A percentile compares a stretch with the other conserved stretches of the same genome.
These are phyloP conservation scores for Umbellularia californica DNA, from an alignment of 164 flowering plant species.

Conservation along the genomic window DNA sequence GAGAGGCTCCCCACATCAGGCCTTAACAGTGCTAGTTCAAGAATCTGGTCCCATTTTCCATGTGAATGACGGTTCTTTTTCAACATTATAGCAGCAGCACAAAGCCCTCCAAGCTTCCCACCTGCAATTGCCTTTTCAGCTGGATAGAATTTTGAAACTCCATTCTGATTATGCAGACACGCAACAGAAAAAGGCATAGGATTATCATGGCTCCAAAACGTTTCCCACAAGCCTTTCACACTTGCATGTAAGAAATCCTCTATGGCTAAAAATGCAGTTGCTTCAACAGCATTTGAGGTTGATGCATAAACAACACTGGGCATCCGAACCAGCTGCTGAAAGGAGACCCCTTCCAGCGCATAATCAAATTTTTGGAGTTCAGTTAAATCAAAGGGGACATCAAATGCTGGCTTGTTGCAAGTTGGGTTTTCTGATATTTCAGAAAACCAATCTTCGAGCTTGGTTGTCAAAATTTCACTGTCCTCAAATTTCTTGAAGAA, in stretches of 20 bases:
- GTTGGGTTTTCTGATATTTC: constrained; percentile 33
- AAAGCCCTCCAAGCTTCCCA: constrained; percentile 66
- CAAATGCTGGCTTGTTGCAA: constrained; percentile 34
- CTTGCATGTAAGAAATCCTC: constrained; percentile 90
- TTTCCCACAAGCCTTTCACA: constrained; percentile 86
- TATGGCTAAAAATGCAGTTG: constrained; percentile 73
- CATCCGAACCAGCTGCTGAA: constrained; percentile 90
- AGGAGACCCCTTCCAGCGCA: constrained; percentile 78
- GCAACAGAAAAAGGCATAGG: constrained; percentile 74
- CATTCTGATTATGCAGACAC: constrained; percentile 43
- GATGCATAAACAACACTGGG: constrained; percentile 81
- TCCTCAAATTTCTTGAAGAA: constrained; percentile 69
- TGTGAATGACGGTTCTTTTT: constrained; percentile 60
- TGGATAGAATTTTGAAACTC: constrained; percentile 64
- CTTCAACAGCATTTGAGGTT: constrained; percentile 65
- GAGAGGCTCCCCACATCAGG: constrained; percentile 52
- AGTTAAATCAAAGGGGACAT: constrained; percentile 76
- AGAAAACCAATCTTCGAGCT: constrained; percentile 59
- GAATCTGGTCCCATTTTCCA: constrained; percentile 85
- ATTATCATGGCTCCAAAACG: constrained; percentile 78
- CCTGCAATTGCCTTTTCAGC: constrained; percentile 80
- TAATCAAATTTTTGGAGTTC: constrained; percentile 91
- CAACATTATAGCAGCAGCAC: constrained; percentile 71
- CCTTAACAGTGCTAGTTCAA: constrained; percentile 69
- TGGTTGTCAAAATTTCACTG: constrained; percentile 43